Conservation (phyloP, 2,329 filamentous ascomycete species). For the Paecilomyces dactylethromorphus region DNA sequence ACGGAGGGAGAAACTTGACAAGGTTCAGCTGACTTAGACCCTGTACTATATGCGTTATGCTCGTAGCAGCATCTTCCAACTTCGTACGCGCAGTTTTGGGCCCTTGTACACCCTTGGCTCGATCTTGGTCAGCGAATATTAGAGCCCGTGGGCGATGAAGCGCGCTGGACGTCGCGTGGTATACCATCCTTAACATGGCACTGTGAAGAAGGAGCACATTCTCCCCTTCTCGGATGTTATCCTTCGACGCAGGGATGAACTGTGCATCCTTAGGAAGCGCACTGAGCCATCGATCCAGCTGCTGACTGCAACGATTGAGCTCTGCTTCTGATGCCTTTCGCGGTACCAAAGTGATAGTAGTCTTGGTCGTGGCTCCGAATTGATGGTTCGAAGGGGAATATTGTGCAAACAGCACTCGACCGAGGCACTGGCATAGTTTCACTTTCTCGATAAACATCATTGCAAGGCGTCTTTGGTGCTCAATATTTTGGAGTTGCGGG, state of each 20-base stretch:
- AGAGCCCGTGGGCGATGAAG: slow-evolving; percentile 81
- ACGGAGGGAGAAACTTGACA: slow-evolving; percentile 71
- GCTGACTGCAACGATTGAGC: slow-evolving; percentile 66
- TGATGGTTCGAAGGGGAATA: slow-evolving; percentile 79
- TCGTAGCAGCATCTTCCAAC: slow-evolving; percentile 72
- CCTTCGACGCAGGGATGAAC: slow-evolving; percentile 57
- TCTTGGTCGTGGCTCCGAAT: slow-evolving; percentile 60
- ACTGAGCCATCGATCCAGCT: slow-evolving; percentile 67
- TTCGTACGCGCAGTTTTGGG: slow-evolving; percentile 68
- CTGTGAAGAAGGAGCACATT: slow-evolving; percentile 57
- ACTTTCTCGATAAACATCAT: slow-evolving; percentile 83
- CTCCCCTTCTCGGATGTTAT: slow-evolving; percentile 47
- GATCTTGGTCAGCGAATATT: slow-evolving; percentile 50
- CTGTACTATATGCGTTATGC: slow-evolving; percentile 72
- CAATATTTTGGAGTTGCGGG: slow-evolving; percentile 61
- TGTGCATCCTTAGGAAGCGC: slow-evolving; percentile 63
- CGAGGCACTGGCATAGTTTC: slow-evolving; percentile 78
- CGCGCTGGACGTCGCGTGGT: slow-evolving; percentile 82
- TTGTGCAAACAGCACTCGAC: slow-evolving; percentile 76
- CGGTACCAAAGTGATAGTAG: slow-evolving; percentile 73
- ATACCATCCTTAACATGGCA: slow-evolving; percentile 83
- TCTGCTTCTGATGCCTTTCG: slow-evolving; percentile 74
- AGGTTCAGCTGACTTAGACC: slow-evolving; percentile 64
- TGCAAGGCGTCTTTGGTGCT: slow-evolving; percentile 68
- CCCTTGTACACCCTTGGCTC: slow-evolving; percentile 44